A percentile compares a stretch with the other conserved stretches of the same genome.
phyloP scores from a whole-genome alignment of 2,329 filamentous ascomycete species.

The Stemphylium lycopersici region DNA sequence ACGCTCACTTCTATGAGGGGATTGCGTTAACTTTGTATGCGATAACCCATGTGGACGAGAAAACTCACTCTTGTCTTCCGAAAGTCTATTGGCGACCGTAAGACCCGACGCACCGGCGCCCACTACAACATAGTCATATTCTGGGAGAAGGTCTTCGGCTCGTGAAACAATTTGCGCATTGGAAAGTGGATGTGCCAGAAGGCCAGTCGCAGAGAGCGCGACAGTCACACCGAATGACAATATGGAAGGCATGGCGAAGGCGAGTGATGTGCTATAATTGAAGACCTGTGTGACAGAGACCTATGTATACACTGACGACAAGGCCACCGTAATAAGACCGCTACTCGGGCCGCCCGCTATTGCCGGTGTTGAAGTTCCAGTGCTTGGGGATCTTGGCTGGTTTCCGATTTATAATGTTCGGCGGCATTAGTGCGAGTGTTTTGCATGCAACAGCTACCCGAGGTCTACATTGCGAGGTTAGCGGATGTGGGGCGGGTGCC shows the following conservation, averaged over 20 bases:
- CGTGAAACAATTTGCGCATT: constrained; percentile 18
- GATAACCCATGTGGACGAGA: no score
- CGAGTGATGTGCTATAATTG: neutral
- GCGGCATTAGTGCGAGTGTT: neutral
- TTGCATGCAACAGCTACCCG: neutral
- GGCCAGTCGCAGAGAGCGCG: constrained; percentile 17
- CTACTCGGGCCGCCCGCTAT: neutral
- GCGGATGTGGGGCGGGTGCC: neutral
- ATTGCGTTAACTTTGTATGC: neutral
- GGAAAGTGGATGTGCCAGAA: constrained; percentile 26
- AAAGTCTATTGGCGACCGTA: constrained; percentile 38
- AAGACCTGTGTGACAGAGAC: neutral
- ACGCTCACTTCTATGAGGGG: constrained; percentile 20
- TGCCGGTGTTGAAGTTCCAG: constrained; percentile 5
- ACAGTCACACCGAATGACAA: constrained; percentile 13
- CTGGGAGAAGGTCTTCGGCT: constrained; percentile 19
- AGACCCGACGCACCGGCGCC: constrained; percentile 35
- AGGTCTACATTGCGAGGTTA: neutral
- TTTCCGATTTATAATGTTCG: constrained; percentile 1
- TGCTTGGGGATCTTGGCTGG: neutral
- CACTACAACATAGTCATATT: constrained; percentile 38
- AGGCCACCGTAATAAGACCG: constrained; percentile 2
- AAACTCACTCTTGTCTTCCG: constrained; percentile 25
- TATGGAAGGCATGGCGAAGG: constrained; percentile 16
- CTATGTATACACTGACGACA: neutral